phyloP scores from a whole-genome alignment of 1,139 yeast species.

The Blastobotrys proliferans region DNA sequence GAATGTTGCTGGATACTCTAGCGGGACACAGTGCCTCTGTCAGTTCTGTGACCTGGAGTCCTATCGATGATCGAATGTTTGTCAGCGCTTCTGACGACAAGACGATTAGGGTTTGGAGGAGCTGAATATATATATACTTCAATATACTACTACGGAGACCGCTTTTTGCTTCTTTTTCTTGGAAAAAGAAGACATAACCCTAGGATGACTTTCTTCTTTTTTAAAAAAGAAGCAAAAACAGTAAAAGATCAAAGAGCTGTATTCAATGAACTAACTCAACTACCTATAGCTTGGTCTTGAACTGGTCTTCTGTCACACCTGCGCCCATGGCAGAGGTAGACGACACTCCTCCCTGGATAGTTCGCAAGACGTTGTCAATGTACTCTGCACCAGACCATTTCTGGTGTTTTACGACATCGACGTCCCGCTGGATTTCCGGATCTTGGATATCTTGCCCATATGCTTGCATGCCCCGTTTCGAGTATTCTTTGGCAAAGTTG shows the following conservation, averaged over 20 bases:
- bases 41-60: slow-evolving; percentile 77
- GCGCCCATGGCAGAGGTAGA: slow-evolving; percentile 98
- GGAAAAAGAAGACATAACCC: no score
- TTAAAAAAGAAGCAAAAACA: no score
- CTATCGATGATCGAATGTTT: slow-evolving; percentile 50
- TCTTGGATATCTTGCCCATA: slow-evolving; percentile 85
- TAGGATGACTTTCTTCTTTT: no score
- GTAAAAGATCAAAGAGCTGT: neutral
- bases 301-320: slow-evolving; percentile 97
- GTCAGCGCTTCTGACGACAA: slow-evolving; percentile 87
- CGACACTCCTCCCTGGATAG: slow-evolving; percentile 92
- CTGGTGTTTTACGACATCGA: slow-evolving; percentile 96
- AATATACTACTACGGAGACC: neutral
- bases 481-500: slow-evolving; percentile 73
- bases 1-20: slow-evolving; percentile 47
- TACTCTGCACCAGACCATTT: slow-evolving; percentile 99
- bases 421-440: slow-evolving; percentile 83
- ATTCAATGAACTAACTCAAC: neutral
- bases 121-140: slow-evolving; percentile 1
- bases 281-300: slow-evolving; percentile 43
- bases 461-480: slow-evolving; percentile 89
- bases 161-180: no score
- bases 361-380: slow-evolving; percentile 83
- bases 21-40: slow-evolving; percentile 67
- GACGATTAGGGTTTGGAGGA: slow-evolving; percentile 24